phyloP scores from a whole-genome alignment of 225 moss, liverwort and hornwort species.

The Bryum argenteum region DNA sequence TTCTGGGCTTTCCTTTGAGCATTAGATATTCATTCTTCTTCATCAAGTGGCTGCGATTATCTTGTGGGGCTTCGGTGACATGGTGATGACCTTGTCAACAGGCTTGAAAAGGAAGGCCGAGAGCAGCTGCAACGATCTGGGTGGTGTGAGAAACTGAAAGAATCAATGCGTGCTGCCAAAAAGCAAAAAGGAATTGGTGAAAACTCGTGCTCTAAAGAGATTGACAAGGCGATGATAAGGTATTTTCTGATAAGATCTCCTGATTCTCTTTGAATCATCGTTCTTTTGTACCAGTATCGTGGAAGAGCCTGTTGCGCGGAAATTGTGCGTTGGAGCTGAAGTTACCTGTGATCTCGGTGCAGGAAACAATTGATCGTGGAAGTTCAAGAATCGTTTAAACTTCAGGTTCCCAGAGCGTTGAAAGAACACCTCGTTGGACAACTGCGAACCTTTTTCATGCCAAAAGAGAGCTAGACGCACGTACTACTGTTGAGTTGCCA shows the following conservation, averaged over 20 bases:
- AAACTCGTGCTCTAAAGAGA: slow-evolving; percentile 56
- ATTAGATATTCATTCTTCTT: background rate
- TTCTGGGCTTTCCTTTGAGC: background rate
- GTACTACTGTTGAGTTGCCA: slow-evolving; percentile 44
- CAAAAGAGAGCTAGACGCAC: slow-evolving; percentile 66
- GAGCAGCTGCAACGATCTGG: slow-evolving; percentile 66
- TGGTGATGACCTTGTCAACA: slow-evolving; percentile 18
- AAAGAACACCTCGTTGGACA: slow-evolving; percentile 79
- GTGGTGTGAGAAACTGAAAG: slow-evolving; percentile 75
- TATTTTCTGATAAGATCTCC: slow-evolving; percentile 19
- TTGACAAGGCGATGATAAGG: slow-evolving; percentile 63
- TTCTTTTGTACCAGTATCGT: background rate
- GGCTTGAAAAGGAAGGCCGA: slow-evolving; percentile 67
- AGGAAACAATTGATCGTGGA: slow-evolving; percentile 78
- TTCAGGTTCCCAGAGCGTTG: slow-evolving; percentile 66
- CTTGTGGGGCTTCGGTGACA: background rate
- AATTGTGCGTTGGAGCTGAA: background rate
- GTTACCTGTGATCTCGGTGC: slow-evolving; percentile 17
- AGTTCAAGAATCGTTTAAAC: slow-evolving; percentile 66
- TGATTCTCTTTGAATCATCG: slow-evolving; percentile 8
- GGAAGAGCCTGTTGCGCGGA: background rate
- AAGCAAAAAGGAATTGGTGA: slow-evolving; percentile 51
- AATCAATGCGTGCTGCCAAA: slow-evolving; percentile 69
- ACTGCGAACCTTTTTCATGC: slow-evolving; percentile 64
- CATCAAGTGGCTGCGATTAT: slow-evolving; percentile 18